Evolutionary conservation across 2,329 filamentous ascomycete genomes (phyloP), one percentile per base, ranked within the genome.

Genomic region (Colletotrichum gigasporum): DNA sequence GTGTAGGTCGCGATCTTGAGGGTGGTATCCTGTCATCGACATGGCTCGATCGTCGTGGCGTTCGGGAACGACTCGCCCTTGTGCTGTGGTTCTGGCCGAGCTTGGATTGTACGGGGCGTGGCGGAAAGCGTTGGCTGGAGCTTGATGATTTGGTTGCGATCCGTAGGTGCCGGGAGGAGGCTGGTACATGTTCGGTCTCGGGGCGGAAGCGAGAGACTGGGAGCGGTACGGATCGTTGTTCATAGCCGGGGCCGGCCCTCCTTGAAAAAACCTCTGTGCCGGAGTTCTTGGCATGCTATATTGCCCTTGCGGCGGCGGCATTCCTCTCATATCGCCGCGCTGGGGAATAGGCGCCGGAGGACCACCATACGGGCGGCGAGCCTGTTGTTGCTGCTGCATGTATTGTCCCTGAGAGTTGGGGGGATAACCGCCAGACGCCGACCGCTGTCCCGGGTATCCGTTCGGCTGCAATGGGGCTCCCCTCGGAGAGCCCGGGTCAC

Each of bases 11-110:
- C 87, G 85, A 70, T 96, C 93, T 56, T 91, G 85, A 3, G 90
- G 85, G 65, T 81, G 83, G 18, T 76, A 92, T 9, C 92, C 93
- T 5, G 91, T 96, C 90, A 99, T 91, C 45, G 95, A 97, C 96
- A 98, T 98, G 67, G 96, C 90, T 62, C 96, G 88, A 77, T 98
- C 95, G 71, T 96, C 93, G 66, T 94, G 91, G 56, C 95, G 89
- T 74, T 97, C 94, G 1, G 96, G 96, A 8, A 99, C 94, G 34
- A 96, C 84, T 65, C 96, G 88, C 30, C 96, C 96, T 75, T 97
- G 94, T 8, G 94, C 93, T 3, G 96, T 99, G 50, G 93, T 97
- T 66, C 91, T 86, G 2, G 93, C 90, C 70, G 88, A 85, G 58
- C 86, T 83, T 67, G 80, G 81, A 69, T 89, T 87, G 73, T 93